phyloP scores from a whole-genome alignment of 306 rosid species.

The Sechiopsis laciniata region DNA sequence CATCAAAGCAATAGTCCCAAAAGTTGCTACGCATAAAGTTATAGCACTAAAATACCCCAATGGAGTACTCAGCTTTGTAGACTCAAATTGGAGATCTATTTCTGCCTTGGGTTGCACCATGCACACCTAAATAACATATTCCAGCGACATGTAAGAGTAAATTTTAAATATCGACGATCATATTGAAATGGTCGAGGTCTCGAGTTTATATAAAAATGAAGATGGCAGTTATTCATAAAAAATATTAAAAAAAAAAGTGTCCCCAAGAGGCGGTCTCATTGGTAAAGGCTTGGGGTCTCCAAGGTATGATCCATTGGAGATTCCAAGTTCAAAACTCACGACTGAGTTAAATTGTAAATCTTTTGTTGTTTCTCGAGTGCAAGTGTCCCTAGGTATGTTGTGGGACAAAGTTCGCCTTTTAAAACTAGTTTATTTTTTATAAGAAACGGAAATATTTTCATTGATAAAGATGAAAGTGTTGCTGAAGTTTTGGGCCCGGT shows the following conservation, averaged over 20 bases:
- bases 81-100: constrained; percentile 82
- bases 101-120: constrained; percentile 94
- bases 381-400: no score
- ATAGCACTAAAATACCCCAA: constrained; percentile 69
- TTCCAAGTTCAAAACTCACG: no score
- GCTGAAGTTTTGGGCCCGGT: no score
- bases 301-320: no score
- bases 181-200: background rate
- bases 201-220: background rate
- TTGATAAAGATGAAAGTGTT: no score
- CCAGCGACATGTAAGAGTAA: constrained; percentile 1
- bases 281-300: no score
- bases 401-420: no score
- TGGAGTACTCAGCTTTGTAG: constrained; percentile 69
- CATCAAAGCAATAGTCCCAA: constrained; percentile 81
- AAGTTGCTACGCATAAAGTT: constrained; percentile 62
- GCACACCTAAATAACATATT: constrained; percentile 48
- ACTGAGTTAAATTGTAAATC: no score
- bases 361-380: no score
- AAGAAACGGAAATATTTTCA: no score
- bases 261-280: no score
- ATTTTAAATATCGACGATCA: background rate
- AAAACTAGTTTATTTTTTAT: no score
- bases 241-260: background rate
- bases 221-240: background rate